phyloP scores from a whole-genome alignment of 192 early-diverging fungal species.

The Geosiphon pyriformis region DNA sequence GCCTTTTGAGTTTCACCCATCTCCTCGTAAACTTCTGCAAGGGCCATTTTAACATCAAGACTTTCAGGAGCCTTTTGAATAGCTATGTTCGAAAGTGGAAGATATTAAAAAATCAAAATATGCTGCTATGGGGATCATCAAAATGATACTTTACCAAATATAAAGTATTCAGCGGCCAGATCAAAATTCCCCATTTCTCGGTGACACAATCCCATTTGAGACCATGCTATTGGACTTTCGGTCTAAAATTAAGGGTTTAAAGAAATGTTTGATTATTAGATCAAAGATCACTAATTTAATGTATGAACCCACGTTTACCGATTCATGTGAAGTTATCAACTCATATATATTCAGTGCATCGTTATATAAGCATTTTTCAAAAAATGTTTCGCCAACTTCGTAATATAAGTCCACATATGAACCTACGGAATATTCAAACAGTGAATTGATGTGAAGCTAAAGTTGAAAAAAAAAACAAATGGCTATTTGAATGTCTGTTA shows the following conservation, averaged over 20 bases:
- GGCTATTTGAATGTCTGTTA: constrained; percentile 1
- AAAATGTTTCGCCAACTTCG: constrained; percentile 71
- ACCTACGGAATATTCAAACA: constrained; percentile 46
- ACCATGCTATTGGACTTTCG: constrained; percentile 30
- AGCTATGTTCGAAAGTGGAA: constrained; percentile 26
- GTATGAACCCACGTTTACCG: too few species aligned
- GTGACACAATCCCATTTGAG: constrained; percentile 55
- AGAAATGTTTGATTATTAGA: too few species aligned
- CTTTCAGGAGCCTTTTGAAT: constrained; percentile 58
- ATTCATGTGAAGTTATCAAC: constrained; percentile 38
- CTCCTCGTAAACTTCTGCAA: constrained; percentile 71
- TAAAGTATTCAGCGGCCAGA: constrained; percentile 54
- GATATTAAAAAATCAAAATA: constrained; percentile 1
- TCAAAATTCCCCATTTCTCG: constrained; percentile 58
- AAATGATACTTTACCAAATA: constrained; percentile 34
- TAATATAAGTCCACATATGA: constrained; percentile 65
- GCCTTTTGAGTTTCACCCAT: constrained; percentile 54
- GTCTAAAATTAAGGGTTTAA: not conserved
- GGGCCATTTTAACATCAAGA: constrained; percentile 57
- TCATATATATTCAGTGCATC: constrained; percentile 59
- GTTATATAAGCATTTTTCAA: constrained; percentile 54
- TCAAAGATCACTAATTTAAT: too few species aligned
- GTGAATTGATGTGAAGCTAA: constrained; percentile 61
- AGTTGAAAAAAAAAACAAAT: constrained; percentile 25
- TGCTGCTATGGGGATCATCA: not conserved